phyloP scores from a whole-genome alignment of 768 basidiomycete species.

The Leccinum longicurvipes region DNA sequence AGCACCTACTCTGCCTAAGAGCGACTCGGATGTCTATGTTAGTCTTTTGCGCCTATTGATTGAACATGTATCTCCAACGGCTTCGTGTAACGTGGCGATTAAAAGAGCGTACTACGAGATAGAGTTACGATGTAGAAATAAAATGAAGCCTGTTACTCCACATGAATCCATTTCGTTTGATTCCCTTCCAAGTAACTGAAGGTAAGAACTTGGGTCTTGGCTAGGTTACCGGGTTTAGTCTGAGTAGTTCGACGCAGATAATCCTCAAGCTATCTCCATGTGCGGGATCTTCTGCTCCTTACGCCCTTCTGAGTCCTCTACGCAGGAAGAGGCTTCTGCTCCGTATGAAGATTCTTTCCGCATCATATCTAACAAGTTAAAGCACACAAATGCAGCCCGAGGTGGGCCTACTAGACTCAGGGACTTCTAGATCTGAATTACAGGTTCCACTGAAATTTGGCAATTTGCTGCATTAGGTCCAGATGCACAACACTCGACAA shows the following conservation, averaged over 20 bases:
- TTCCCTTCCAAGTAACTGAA: background rate
- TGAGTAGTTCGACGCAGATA: background rate
- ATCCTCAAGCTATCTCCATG: constrained; percentile 39
- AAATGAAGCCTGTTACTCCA: constrained; percentile 4
- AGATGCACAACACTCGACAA: constrained; percentile 48
- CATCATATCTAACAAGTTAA: constrained; percentile 34
- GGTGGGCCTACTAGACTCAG: constrained; percentile 36
- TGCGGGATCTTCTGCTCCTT: constrained; percentile 67
- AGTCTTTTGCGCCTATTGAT: constrained; percentile 17
- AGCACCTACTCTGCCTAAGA: constrained; percentile 72
- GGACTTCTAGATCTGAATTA: background rate
- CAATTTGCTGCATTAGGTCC: constrained; percentile 47
- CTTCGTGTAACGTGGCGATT: constrained; percentile 7
- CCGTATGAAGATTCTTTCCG: constrained; percentile 15
- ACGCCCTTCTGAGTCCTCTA: constrained; percentile 13
- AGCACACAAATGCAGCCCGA: constrained; percentile 51
- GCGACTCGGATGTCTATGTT: background rate
- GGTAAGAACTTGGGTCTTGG: too few relatives aligned
- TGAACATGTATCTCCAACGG: constrained; percentile 1
- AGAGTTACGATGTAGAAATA: constrained; percentile 14
- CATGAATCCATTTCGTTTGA: background rate
- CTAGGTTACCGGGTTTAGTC: background rate
- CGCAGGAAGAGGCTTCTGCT: constrained; percentile 1
- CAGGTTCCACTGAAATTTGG: background rate
- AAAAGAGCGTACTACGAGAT: constrained; percentile 19